Evolutionary conservation across 495 filamentous ascomycete genomes (phyloP).

Genomic region (Penicillium roqueforti): DNA sequence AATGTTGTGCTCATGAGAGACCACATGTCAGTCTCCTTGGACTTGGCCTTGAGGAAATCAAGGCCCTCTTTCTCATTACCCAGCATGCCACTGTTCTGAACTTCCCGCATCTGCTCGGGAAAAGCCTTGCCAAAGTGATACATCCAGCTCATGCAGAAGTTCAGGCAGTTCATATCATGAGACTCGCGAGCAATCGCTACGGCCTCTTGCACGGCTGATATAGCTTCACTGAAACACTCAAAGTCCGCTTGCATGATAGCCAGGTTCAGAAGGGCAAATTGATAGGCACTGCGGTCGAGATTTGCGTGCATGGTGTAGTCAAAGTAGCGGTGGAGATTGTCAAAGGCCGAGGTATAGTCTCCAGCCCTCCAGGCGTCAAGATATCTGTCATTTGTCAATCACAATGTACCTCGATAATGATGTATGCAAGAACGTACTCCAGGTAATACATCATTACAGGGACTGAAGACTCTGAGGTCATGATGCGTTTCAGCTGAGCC

Average conservation of each 20-base stretch:
- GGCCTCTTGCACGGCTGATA: slow-evolving; percentile 87
- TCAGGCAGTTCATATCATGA: slow-evolving; percentile 85
- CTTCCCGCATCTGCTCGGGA: slow-evolving; percentile 66
- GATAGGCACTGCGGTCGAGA: slow-evolving; percentile 80
- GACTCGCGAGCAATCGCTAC: slow-evolving; percentile 89
- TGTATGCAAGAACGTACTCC: slow-evolving; percentile 41
- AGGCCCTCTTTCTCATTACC: slow-evolving; percentile 79
- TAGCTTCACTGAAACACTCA: slow-evolving; percentile 84
- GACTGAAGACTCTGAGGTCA: slow-evolving; percentile 59
- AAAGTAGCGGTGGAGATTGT: slow-evolving; percentile 91
- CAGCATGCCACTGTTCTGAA: slow-evolving; percentile 66
- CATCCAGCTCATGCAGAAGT: slow-evolving; percentile 96
- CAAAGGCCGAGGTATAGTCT: slow-evolving; percentile 84
- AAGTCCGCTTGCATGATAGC: slow-evolving; percentile 95
- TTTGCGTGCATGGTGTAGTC: slow-evolving; percentile 90
- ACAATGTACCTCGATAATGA: neutral
- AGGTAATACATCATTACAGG: slow-evolving; percentile 77
- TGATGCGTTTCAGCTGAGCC: slow-evolving; percentile 58
- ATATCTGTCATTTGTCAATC: slow-evolving; percentile 49
- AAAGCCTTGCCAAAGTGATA: slow-evolving; percentile 89
- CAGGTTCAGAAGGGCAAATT: slow-evolving; percentile 92
- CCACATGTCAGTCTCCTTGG: slow-evolving; percentile 87
- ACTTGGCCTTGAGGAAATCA: slow-evolving; percentile 78
- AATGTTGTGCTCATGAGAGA: slow-evolving; percentile 78
- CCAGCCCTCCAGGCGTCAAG: slow-evolving; percentile 88